phyloP scores from a whole-genome alignment of 306 rosid species.

The Pterocarpus macrocarpus region DNA sequence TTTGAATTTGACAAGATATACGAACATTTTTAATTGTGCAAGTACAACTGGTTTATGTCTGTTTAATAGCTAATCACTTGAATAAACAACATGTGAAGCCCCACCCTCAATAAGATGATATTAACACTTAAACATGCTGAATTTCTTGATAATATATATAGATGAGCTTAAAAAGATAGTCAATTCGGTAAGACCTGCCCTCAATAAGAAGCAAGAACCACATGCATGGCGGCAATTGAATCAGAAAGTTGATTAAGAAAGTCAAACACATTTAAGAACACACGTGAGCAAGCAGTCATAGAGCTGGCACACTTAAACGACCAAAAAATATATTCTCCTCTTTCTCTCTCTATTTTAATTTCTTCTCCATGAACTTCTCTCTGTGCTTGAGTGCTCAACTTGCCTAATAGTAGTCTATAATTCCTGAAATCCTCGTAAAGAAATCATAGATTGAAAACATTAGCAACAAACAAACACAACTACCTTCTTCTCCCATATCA shows the following conservation, averaged over 20 bases:
- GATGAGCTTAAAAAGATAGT: constrained; percentile 29
- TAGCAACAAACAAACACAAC: constrained; percentile 41
- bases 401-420: constrained; percentile 7
- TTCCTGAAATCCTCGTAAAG: constrained; percentile 56
- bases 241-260: constrained; percentile 62
- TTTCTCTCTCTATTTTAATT: neutral
- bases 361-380: constrained; percentile 22
- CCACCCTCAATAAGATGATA: constrained; percentile 40
- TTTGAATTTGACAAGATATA: constrained; percentile 69
- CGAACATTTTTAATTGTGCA: constrained; percentile 48
- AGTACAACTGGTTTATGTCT: constrained; percentile 42
- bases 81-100: constrained; percentile 13
- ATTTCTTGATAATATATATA: constrained; percentile 30
- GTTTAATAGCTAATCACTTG: constrained; percentile 38
- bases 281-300: constrained; percentile 71
- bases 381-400: neutral
- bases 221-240: constrained; percentile 73
- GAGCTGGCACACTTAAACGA: constrained; percentile 57
- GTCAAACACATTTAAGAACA: constrained; percentile 87
- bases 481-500: constrained; percentile 28
- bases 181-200: constrained; percentile 41
- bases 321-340: constrained; percentile 8
- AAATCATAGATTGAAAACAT: constrained; percentile 43
- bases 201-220: constrained; percentile 68
- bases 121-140: constrained; percentile 49